Percentiles rank a stretch among this genome's conserved stretches.
Evolutionary conservation across 768 basidiomycete genomes (phyloP).

Genomic region (Xerocomus brunneocitrinus): DNA sequence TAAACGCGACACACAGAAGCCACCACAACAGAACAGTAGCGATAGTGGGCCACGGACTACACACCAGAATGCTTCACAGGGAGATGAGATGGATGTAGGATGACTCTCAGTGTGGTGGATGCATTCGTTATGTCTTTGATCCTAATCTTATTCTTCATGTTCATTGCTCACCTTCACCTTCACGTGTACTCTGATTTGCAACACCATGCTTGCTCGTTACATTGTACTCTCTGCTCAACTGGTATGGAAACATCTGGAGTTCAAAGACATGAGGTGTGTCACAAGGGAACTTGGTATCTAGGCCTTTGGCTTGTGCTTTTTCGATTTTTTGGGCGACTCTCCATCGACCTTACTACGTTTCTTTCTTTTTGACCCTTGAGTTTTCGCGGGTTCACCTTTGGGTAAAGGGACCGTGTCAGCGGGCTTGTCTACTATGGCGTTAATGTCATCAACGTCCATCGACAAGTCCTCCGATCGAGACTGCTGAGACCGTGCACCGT

Average conservation of each 20-base stretch:
- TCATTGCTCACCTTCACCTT: conserved; percentile 23
- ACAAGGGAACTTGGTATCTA: conserved; percentile 4
- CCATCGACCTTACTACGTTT: conserved; percentile 47
- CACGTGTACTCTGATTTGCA: conserved; percentile 23
- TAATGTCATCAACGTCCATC: conserved; percentile 23
- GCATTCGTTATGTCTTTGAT: conserved; percentile 4
- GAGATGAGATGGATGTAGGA: conserved; percentile 68
- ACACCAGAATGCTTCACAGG: conserved; percentile 42
- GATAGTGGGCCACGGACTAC: conserved; percentile 27
- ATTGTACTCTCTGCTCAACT: conserved; percentile 13
- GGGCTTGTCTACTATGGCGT: conserved; percentile 22
- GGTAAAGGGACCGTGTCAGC: not conserved
- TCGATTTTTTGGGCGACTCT: conserved; percentile 43
- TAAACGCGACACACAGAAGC: conserved; percentile 30
- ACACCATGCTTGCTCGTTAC: conserved; percentile 22
- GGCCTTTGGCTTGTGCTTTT: conserved; percentile 37
- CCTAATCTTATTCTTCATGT: conserved; percentile 27
- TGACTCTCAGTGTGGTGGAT: conserved; percentile 27
- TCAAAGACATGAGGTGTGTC: not conserved
- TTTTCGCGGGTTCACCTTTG: conserved; percentile 7
- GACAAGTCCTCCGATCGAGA: conserved; percentile 4
- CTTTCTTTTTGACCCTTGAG: conserved; percentile 30
- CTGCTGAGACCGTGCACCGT: conserved; percentile 41
- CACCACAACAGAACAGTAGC: conserved; percentile 18
- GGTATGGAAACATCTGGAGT: conserved; percentile 3